Base-by-base conservation (phyloP, 345 rosid genomes). In the Populus euphratica region DNA sequence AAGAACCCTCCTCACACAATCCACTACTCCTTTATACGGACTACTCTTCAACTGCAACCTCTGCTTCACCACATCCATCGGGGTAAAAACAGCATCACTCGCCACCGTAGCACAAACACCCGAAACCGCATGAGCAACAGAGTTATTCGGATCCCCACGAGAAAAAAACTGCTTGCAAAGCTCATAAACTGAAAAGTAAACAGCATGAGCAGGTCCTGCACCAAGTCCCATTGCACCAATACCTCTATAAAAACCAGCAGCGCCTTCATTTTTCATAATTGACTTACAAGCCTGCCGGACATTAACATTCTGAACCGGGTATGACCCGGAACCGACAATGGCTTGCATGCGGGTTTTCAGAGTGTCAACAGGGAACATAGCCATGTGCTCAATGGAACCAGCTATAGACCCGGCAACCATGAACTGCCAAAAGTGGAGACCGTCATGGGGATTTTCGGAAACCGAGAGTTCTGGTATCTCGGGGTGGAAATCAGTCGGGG, bases 31-130 rank as follows among this genome's bases (percentile, higher is more conserved):
- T 33, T 62, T 76, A n/a, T 80, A 80, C 56, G 79, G 79, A 17
- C 76, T 76, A 6, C 79, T 44, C 36, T 66, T n/a, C 66, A 80
- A 38, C 73, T 80, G 83, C 70, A 80, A 41, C 75, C 83, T 64
- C 73, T 80, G 83, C 62, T 80, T 80, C 69, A 80, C 83, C 68
- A 80, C 70, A 35, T 80, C 83, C 83, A 80, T 80, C 65, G 79
- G 83, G 6, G 79, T 80, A 1, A 80, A 80, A 21, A 80, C 83
- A 0, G 79, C 73, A 50, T 80, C 83, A 43, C 83, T 80, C 7
- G 79, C 79, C 61, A 80, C 76, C 63, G 79, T 80, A 6, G 83
- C 80, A n/a, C 29, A 80, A n/a, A 76, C 77, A 7, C 83, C 83
- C 2, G 83, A 69, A 2, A 29, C 73, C 5, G 83, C 80, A 69